Conservation (phyloP, 192 early-diverging fungal species). For the Podila clonocystis region DNA sequence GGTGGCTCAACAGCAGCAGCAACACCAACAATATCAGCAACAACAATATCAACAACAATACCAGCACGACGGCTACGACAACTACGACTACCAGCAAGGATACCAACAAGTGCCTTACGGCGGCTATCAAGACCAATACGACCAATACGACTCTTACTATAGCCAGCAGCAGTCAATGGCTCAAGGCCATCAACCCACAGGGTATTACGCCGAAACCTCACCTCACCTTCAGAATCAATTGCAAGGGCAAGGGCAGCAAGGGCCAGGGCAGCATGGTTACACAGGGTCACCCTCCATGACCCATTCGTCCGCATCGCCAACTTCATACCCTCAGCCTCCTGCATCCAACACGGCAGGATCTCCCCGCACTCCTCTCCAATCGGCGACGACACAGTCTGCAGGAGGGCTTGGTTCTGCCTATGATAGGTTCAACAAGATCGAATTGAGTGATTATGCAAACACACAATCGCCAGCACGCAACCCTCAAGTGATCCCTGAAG, state of each 20-base stretch:
- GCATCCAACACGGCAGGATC: not conserved
- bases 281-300: conserved; percentile 23
- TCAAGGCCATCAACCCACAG: too few species aligned
- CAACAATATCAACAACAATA: not conserved
- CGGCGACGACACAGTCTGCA: not conserved
- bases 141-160: conserved; percentile 5
- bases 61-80: not conserved
- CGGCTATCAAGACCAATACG: conserved; percentile 2
- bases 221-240: not conserved
- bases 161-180: not conserved
- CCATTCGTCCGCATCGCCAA: conserved; percentile 8
- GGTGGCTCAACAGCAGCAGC: conserved; percentile 1
- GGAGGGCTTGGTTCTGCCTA: not conserved
- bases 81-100: not conserved
- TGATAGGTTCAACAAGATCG: conserved; percentile 8
- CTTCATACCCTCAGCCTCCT: conserved; percentile 17
- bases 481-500: conserved; percentile 3
- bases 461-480: conserved; percentile 9
- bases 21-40: conserved; percentile 15
- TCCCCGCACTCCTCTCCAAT: not conserved
- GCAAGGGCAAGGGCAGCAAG: not conserved
- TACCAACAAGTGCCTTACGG: not conserved
- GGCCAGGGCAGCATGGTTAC: not conserved
- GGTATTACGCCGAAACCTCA: too few species aligned
- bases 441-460: conserved; percentile 5